Evolutionary conservation across 805 yeast species (phyloP).

Genomic region (Nematodospora valgi): DNA sequence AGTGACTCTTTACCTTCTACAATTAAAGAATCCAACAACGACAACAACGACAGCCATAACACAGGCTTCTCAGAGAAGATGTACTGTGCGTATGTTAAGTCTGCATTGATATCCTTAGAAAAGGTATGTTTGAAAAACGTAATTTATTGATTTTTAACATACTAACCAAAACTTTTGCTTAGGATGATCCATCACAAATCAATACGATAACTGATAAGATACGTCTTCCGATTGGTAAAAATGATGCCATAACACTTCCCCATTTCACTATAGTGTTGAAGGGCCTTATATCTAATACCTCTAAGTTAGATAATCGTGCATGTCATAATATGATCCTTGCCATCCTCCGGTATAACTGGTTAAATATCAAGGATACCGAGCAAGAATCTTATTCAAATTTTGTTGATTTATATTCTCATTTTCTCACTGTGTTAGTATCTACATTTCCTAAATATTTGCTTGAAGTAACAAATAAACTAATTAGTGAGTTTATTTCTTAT

Average conservation of each 20-base stretch:
- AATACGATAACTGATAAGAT: slow-evolving; percentile 61
- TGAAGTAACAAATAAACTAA: slow-evolving; percentile 70
- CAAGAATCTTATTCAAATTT: slow-evolving; percentile 24
- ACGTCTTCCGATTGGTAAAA: slow-evolving; percentile 45
- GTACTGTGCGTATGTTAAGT: slow-evolving; percentile 48
- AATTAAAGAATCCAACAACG: not conserved
- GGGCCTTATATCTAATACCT: slow-evolving; percentile 59
- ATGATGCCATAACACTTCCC: slow-evolving; percentile 51
- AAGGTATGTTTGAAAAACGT: slow-evolving; percentile 32
- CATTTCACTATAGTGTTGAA: slow-evolving; percentile 56
- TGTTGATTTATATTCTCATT: slow-evolving; percentile 59
- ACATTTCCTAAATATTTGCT: slow-evolving; percentile 88
- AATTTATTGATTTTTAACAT: not conserved
- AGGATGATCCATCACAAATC: slow-evolving; percentile 51
- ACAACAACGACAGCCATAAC: slow-evolving; percentile 13
- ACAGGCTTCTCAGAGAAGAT: slow-evolving; percentile 21
- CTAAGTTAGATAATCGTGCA: slow-evolving; percentile 58
- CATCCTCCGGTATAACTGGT: slow-evolving; percentile 65
- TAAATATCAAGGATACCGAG: slow-evolving; percentile 27
- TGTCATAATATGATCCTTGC: slow-evolving; percentile 56
- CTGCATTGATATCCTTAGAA: slow-evolving; percentile 70
- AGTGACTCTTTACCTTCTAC: not conserved
- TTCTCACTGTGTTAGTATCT: slow-evolving; percentile 74
- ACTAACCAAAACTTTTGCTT: slow-evolving; percentile 8
- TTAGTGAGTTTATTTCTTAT: slow-evolving; percentile 50